Evolutionary conservation across 2,329 filamentous ascomycete genomes (phyloP), one percentile per base, ranked within the genome.

Genomic region (Parafenestella ontariensis): DNA sequence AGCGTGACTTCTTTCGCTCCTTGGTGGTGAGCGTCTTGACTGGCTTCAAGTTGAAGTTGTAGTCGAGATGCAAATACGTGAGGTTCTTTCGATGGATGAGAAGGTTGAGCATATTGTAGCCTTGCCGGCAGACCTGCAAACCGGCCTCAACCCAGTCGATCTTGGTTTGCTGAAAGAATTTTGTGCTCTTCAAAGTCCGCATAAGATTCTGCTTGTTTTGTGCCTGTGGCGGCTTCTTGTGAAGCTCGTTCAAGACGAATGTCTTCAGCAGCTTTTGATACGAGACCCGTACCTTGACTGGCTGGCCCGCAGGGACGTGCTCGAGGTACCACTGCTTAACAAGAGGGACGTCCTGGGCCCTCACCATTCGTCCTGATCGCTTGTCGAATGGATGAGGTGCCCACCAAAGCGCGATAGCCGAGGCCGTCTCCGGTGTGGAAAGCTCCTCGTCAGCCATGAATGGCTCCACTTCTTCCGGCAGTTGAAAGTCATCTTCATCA

Each of bases 141-240:
- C 96, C 95, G 66, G 96, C 95, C 80, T 99, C 95, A 37, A 99
- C 95, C 95, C 95, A 99, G 75, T 99, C 95, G 61, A 99, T 98
- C 8, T 92, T 96, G 3, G 95, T 99, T 77, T 98, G 95, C 77
- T 99, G 96, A 84, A 99, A 99, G 81, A 99, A 99, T 72, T 99
- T 99, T 43, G 95, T 99, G 65, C 92, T 88, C 78, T 97, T 98
- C 63, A 99, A 78, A 8, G 92, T 96, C 67, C 87, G 87, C 74
- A 98, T 85, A 53, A 99, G 79, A 69, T 96, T 92, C 71, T 99
- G 95, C 74, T 94, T 96, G 80, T 93, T 96, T 65, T 96, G 89
- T 3, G 95, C 91, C 82, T 99, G 98, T 6, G 94, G 92, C 63
- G 90, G 91, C 78, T 93, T 96, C 81, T 94, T 96, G 78, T 99